A percentile compares a stretch with the other conserved stretches of the same genome.
phyloP scores from a whole-genome alignment of 2,329 filamentous ascomycete genomes.

The Ceratocystiopsis sp. region DNA sequence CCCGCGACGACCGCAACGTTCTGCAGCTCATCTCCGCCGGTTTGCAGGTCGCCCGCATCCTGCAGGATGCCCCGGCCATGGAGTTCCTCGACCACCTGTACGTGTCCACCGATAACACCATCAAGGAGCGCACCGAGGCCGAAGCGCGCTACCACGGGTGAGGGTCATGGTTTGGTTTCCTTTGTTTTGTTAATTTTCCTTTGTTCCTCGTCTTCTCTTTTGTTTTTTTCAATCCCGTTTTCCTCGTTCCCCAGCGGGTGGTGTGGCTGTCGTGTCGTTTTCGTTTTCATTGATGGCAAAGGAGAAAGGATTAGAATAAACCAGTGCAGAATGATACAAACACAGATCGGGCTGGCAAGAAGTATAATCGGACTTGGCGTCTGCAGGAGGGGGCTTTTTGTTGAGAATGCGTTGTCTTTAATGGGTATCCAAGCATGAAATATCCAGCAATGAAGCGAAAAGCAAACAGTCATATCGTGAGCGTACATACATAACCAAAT shows the following conservation, averaged over 20 bases:
- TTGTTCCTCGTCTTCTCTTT: neutral
- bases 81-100: slow-evolving; percentile 67
- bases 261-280: neutral
- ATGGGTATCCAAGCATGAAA: neutral
- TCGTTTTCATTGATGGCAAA: too few species aligned
- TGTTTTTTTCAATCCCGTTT: neutral
- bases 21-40: slow-evolving; percentile 76
- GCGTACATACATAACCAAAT: neutral
- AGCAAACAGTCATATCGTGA: neutral
- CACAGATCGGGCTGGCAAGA: too few species aligned
- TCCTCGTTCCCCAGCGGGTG: neutral
- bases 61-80: slow-evolving; percentile 74
- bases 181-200: neutral
- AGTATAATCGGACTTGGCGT: too few species aligned
- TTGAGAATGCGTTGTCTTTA: too few species aligned
- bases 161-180: slow-evolving; percentile 2
- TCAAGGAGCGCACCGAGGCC: slow-evolving; percentile 45
- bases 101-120: slow-evolving; percentile 63
- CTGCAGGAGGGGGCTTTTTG: too few species aligned
- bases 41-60: slow-evolving; percentile 72
- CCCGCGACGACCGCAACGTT: slow-evolving; percentile 81
- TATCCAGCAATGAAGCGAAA: neutral
- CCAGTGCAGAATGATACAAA: too few species aligned
- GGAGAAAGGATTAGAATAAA: neutral
- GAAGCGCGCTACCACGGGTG: slow-evolving; percentile 22